phyloP scores from a whole-genome alignment of 2,329 filamentous ascomycete species.

The Alternaria hordeiaustralica region DNA sequence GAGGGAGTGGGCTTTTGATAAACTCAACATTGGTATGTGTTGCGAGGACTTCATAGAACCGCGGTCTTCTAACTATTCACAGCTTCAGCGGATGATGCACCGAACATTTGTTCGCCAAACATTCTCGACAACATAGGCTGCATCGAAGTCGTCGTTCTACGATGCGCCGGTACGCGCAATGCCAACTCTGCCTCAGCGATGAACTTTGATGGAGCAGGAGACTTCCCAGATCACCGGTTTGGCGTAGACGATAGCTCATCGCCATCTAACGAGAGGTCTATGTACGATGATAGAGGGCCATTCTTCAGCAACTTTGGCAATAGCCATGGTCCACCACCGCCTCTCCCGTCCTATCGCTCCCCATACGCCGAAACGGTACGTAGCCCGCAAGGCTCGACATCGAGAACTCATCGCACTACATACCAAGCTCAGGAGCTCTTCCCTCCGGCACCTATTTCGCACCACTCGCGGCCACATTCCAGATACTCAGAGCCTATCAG shows the following conservation, averaged over 20 bases:
- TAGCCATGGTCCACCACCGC: conserved; percentile 7
- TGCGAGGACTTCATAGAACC: accelerated
- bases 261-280: neutral
- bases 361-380: conserved; percentile 22
- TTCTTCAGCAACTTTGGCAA: neutral
- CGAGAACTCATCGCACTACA: neutral
- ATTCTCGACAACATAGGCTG: conserved; percentile 52
- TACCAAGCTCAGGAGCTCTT: neutral
- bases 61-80: conserved; percentile 16
- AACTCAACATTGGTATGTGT: conserved; percentile 55
- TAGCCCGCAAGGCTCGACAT: conserved; percentile 9
- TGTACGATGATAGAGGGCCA: conserved; percentile 26
- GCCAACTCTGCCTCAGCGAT: conserved; percentile 25
- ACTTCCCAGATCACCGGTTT: conserved; percentile 21
- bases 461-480: conserved; percentile 1
- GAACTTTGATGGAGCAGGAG: conserved; percentile 38
- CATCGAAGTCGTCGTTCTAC: conserved; percentile 57
- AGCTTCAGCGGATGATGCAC: conserved; percentile 50
- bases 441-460: neutral
- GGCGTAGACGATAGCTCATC: conserved; percentile 21
- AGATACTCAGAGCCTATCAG: conserved; percentile 17
- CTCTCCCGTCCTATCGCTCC: conserved; percentile 11
- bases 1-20: conserved; percentile 61
- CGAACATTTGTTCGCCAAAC: conserved; percentile 37
- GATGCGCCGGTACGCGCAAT: conserved; percentile 45